phyloP scores from a whole-genome alignment of 345 rosid genomes.

The Arabidopsis thaliana region TAIR10.1 NC_003076.8:2810001-2810500 shows the following conservation, averaged over 20 bases:
- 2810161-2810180: constrained; percentile 21
- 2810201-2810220: constrained; percentile 10
- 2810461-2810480: background rate
- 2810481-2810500: constrained; percentile 8
- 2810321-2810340: constrained; percentile 96
- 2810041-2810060: constrained; percentile 4
- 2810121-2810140: constrained; percentile 6
- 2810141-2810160: constrained; percentile 24
- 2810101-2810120: constrained; percentile 13
- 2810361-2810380: constrained; percentile 4
- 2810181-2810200: constrained; percentile 1
- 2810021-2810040: constrained; percentile 26
- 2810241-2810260: constrained; percentile 34
- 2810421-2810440: constrained; percentile 13
- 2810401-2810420: background rate
- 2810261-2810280: constrained; percentile 97
- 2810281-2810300: constrained; percentile 87
- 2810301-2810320: constrained; percentile 94
- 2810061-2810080: constrained; percentile 4
- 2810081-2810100: constrained; percentile 7
- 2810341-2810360: constrained; percentile 31
- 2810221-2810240: constrained; percentile 4
- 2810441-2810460: background rate
- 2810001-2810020: background rate
- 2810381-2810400: constrained; percentile 7